These are phyloP conservation scores for Erigeron canadensis DNA, from an alignment of 129 eudicot genomes.

Conservation along the genomic window DNA sequence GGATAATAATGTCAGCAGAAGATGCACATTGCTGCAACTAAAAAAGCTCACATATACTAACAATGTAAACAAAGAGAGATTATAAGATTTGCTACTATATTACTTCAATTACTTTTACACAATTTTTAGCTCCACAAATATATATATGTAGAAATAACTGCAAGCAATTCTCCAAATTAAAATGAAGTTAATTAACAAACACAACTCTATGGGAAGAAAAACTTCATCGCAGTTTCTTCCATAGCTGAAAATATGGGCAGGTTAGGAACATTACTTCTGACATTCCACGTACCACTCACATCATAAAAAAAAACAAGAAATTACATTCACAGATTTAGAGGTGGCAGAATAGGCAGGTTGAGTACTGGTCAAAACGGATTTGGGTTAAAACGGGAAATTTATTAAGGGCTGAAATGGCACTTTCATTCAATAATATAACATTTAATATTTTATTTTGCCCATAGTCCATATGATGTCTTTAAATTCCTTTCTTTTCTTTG, in stretches of 20 bases:
- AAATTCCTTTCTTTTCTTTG: no score
- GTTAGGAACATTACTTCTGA: neutral
- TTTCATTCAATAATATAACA: no score
- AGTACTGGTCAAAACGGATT: no score
- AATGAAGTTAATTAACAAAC: neutral
- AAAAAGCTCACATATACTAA: neutral
- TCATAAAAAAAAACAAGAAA: neutral
- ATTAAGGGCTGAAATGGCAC: no score
- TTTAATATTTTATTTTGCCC: no score
- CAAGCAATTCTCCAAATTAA: neutral
- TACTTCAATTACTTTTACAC: neutral
- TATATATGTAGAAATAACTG: neutral
- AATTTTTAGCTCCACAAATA: neutral
- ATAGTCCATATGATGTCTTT: no score
- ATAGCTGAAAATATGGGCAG: neutral
- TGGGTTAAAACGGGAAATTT: no score
- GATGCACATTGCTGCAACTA: neutral
- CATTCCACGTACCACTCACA: neutral
- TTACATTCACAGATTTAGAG: no score
- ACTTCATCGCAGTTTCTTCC: constrained; percentile 1
- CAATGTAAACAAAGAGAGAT: neutral
- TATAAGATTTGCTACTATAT: neutral
- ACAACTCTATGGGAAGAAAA: neutral
- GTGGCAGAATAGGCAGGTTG: no score
- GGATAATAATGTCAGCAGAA: neutral